phyloP scores from a whole-genome alignment of 1,139 yeast species.

The Magnusiomyces fungicola region DNA sequence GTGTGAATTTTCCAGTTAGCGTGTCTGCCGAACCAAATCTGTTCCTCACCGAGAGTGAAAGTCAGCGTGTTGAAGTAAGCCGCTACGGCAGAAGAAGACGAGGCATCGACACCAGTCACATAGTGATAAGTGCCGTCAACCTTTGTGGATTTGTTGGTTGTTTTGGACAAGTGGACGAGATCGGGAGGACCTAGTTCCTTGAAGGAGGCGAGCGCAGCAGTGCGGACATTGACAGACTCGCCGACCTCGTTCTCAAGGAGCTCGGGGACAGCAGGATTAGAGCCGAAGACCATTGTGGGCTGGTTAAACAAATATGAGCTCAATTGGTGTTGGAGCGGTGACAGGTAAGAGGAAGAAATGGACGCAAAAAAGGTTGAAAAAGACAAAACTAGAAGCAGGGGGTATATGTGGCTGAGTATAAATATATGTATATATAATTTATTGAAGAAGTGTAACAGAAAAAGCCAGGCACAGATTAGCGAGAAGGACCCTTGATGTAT shows the following conservation, averaged over 20 bases:
- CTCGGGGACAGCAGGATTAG: slow-evolving; percentile 11
- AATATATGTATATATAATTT: no score
- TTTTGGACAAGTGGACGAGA: slow-evolving; percentile 58
- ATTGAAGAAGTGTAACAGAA: no score
- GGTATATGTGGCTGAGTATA: no score
- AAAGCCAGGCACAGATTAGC: no score
- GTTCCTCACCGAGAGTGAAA: slow-evolving; percentile 50
- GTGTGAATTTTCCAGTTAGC: slow-evolving; percentile 64
- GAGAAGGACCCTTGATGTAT: no score
- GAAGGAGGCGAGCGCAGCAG: slow-evolving; percentile 40
- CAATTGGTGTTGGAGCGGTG: no score
- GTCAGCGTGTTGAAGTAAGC: slow-evolving; percentile 73
- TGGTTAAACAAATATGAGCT: no score
- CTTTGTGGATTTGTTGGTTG: slow-evolving; percentile 39
- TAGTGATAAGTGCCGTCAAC: slow-evolving; percentile 55
- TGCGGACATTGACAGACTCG: slow-evolving; percentile 45
- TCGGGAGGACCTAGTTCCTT: slow-evolving; percentile 83
- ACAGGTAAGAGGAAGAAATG: no score
- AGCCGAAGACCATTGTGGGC: not conserved
- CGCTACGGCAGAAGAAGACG: slow-evolving; percentile 53
- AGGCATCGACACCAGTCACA: slow-evolving; percentile 58
- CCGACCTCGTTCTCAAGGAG: slow-evolving; percentile 45
- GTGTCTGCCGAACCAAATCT: slow-evolving; percentile 54
- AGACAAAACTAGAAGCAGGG: no score
- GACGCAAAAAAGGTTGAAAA: no score